phyloP scores from a whole-genome alignment of 2,329 filamentous ascomycete genomes.

The Beauveria sp. region DNA sequence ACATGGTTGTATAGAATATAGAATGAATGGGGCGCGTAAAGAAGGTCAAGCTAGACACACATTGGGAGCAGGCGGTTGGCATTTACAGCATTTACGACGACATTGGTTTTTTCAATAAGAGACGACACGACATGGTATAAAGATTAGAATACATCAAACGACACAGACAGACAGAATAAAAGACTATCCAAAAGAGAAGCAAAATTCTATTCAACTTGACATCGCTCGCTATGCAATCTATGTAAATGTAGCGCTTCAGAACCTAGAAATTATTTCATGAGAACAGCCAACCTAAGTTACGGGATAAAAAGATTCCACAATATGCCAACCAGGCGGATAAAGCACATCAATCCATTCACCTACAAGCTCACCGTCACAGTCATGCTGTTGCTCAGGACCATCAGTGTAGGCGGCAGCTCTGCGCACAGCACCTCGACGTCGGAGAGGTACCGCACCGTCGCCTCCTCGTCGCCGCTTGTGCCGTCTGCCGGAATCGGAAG shows the following conservation, averaged over 20 bases:
- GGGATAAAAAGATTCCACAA: too few relatives aligned
- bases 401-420: constrained; percentile 64
- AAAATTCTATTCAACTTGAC: neutral
- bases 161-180: neutral
- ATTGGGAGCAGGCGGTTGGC: neutral
- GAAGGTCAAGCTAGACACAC: neutral
- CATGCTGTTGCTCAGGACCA: constrained; percentile 85
- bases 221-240: constrained; percentile 12
- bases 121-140: neutral
- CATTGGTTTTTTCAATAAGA: neutral
- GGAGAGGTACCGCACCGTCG: constrained; percentile 66
- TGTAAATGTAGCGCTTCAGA: neutral
- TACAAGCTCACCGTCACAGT: constrained; percentile 73
- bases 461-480: constrained; percentile 61
- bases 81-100: neutral
- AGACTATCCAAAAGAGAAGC: neutral
- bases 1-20: constrained; percentile 7
- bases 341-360: neutral
- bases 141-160: neutral
- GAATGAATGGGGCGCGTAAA: neutral
- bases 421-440: constrained; percentile 74
- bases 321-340: too few relatives aligned
- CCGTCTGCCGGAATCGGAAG: constrained; percentile 74
- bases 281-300: neutral
- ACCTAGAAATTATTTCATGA: neutral